phyloP scores from a whole-genome alignment of 768 basidiomycete genomes.

The Favolaschia claudopus region DNA sequence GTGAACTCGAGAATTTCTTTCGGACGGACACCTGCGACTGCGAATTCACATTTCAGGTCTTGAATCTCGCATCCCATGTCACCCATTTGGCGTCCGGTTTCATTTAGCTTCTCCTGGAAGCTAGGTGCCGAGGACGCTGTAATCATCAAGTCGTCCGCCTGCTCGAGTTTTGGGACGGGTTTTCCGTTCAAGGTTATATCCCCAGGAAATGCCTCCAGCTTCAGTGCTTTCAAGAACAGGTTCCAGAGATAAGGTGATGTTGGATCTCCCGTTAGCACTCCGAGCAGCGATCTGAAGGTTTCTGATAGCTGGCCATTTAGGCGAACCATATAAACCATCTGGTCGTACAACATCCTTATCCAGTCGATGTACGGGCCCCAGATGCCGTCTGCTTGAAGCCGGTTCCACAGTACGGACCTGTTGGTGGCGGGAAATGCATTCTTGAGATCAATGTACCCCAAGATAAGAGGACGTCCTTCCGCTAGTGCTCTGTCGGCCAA shows the following conservation, averaged over 20 bases:
- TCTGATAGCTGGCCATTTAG: slow-evolving; percentile 6
- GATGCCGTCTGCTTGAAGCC: not conserved
- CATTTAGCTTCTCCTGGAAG: slow-evolving; percentile 23
- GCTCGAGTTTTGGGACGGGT: slow-evolving; percentile 29
- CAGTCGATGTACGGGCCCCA: not conserved
- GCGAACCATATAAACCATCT: not conserved
- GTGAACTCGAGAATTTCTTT: not conserved
- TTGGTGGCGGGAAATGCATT: not conserved
- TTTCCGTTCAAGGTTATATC: slow-evolving; percentile 22
- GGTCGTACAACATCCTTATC: not conserved
- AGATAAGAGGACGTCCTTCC: not conserved
- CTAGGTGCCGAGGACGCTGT: slow-evolving; percentile 20
- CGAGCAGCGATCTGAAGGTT: slow-evolving; percentile 27
- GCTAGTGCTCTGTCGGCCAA: slow-evolving; percentile 29
- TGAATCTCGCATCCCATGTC: too few species aligned
- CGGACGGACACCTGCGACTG: not conserved
- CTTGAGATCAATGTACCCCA: not conserved
- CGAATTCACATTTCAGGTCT: too few species aligned
- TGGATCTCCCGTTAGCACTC: slow-evolving; percentile 36
- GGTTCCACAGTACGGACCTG: not conserved
- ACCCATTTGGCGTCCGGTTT: too few species aligned
- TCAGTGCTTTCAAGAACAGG: slow-evolving; percentile 29
- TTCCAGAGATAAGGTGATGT: slow-evolving; percentile 35
- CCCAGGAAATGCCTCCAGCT: slow-evolving; percentile 7
- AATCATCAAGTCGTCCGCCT: slow-evolving; percentile 35